A percentile compares a stretch with the other conserved stretches of the same genome.
Evolutionary conservation across 2,329 filamentous ascomycete genomes (phyloP).

Genomic region (Zalaria obscura): DNA sequence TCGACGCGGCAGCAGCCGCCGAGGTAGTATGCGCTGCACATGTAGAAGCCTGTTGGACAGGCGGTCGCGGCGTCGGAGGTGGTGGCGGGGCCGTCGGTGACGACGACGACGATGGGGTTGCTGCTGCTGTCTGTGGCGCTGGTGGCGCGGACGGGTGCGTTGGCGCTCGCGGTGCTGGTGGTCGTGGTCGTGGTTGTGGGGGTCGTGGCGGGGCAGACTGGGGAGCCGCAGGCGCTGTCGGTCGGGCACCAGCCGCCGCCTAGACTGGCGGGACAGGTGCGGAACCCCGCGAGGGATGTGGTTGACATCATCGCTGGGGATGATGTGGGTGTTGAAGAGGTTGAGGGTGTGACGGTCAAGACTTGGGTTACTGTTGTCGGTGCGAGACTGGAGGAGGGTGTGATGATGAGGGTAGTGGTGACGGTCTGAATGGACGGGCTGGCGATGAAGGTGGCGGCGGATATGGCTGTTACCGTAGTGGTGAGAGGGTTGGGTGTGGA

Average conservation of each 20-base stretch:
- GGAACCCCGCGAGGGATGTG: slow-evolving; percentile 29
- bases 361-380: slow-evolving; percentile 7
- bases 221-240: slow-evolving; percentile 27
- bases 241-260: slow-evolving; percentile 36
- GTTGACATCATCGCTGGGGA: slow-evolving; percentile 1
- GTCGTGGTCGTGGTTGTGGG: slow-evolving; percentile 12
- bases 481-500: slow-evolving; percentile 1
- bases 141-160: slow-evolving; percentile 24
- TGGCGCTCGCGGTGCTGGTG: slow-evolving; percentile 1
- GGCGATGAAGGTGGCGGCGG: slow-evolving; percentile 1
- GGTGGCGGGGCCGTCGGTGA: slow-evolving; percentile 5
- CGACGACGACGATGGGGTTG: slow-evolving; percentile 8
- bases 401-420: slow-evolving; percentile 10
- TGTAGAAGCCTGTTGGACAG: slow-evolving; percentile 86
- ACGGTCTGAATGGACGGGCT: slow-evolving; percentile 12
- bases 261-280: slow-evolving; percentile 29
- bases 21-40: slow-evolving; percentile 65
- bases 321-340: slow-evolving; percentile 4
- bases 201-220: slow-evolving; percentile 20
- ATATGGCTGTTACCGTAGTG: slow-evolving; percentile 2
- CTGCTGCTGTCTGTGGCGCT: slow-evolving; percentile 23
- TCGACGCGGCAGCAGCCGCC: slow-evolving; percentile 84
- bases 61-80: slow-evolving; percentile 14
- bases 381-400: slow-evolving; percentile 4
- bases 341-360: slow-evolving; percentile 2